A percentile compares a stretch with the other conserved stretches of the same genome.
phyloP scores from a whole-genome alignment of 352 stramenopile species.

The Phytophthora citricola region DNA sequence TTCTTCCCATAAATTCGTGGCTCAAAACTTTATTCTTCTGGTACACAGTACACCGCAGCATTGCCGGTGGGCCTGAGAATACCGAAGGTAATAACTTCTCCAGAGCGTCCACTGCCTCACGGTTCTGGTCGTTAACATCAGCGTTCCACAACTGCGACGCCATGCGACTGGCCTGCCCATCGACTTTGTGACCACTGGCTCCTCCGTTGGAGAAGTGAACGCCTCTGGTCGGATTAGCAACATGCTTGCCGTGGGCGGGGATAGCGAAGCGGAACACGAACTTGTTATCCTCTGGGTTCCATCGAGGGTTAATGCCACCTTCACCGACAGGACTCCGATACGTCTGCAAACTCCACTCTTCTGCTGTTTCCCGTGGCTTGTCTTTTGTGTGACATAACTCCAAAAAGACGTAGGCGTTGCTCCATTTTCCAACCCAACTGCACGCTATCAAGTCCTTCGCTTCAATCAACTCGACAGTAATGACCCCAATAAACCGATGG shows the following conservation, averaged over 20 bases:
- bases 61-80: slow-evolving; percentile 66
- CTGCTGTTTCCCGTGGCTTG: slow-evolving; percentile 43
- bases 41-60: slow-evolving; percentile 69
- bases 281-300: slow-evolving; percentile 54
- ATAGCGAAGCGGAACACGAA: slow-evolving; percentile 83
- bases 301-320: slow-evolving; percentile 63
- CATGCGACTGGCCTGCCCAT: slow-evolving; percentile 21
- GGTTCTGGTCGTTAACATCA: slow-evolving; percentile 35
- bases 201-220: slow-evolving; percentile 20
- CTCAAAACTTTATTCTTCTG: slow-evolving; percentile 83
- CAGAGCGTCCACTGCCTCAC: slow-evolving; percentile 46
- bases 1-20: slow-evolving; percentile 81
- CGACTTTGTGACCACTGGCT: slow-evolving; percentile 2
- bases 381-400: slow-evolving; percentile 50
- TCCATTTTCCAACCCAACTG: slow-evolving; percentile 73
- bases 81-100: slow-evolving; percentile 69
- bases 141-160: slow-evolving; percentile 56
- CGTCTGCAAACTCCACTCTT: slow-evolving; percentile 78
- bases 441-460: slow-evolving; percentile 76
- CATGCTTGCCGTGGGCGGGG: slow-evolving; percentile 69
- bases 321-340: slow-evolving; percentile 70
- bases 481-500: slow-evolving; percentile 74
- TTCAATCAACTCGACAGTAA: slow-evolving; percentile 76
- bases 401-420: slow-evolving; percentile 81
- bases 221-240: slow-evolving; percentile 14